Evolutionary conservation across 2,329 filamentous ascomycete species (phyloP).

Genomic region (Claviceps digitariae): DNA sequence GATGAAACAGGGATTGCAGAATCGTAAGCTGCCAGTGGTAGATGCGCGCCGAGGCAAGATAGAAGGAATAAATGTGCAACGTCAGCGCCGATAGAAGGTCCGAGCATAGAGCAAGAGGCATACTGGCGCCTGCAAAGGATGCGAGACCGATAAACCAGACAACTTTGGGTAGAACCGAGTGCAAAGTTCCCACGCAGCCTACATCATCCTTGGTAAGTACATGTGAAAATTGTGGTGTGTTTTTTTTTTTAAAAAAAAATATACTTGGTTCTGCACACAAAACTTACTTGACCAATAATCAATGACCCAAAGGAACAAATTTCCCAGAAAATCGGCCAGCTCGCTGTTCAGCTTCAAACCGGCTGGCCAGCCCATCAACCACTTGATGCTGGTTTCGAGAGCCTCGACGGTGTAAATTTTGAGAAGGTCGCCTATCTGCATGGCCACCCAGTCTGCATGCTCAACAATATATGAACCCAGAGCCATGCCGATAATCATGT

Average conservation of each 20-base stretch:
- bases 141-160: slow-evolving; percentile 91
- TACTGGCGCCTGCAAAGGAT: slow-evolving; percentile 87
- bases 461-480: slow-evolving; percentile 95
- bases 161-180: slow-evolving; percentile 69
- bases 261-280: neutral
- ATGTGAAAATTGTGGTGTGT: too few species aligned
- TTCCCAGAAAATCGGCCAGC: slow-evolving; percentile 82
- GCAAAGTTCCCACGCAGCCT: slow-evolving; percentile 65
- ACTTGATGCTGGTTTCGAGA: slow-evolving; percentile 75
- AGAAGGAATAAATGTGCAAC: slow-evolving; percentile 95
- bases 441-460: slow-evolving; percentile 73
- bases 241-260: too few species aligned
- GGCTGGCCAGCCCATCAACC: slow-evolving; percentile 92
- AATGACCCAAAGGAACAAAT: slow-evolving; percentile 96
- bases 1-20: slow-evolving; percentile 91
- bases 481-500: slow-evolving; percentile 96
- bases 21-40: slow-evolving; percentile 99
- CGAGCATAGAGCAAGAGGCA: slow-evolving; percentile 92
- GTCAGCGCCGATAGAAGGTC: slow-evolving; percentile 86
- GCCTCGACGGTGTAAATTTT: slow-evolving; percentile 78
- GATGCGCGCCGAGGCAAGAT: slow-evolving; percentile 89
- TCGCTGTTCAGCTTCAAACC: slow-evolving; percentile 93
- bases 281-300: slow-evolving; percentile 82
- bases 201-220: slow-evolving; percentile 11
- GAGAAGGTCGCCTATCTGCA: slow-evolving; percentile 62